Conservation (phyloP, 371 early-diverging fungal genomes). For the Dichotomocladium elegans region DNA sequence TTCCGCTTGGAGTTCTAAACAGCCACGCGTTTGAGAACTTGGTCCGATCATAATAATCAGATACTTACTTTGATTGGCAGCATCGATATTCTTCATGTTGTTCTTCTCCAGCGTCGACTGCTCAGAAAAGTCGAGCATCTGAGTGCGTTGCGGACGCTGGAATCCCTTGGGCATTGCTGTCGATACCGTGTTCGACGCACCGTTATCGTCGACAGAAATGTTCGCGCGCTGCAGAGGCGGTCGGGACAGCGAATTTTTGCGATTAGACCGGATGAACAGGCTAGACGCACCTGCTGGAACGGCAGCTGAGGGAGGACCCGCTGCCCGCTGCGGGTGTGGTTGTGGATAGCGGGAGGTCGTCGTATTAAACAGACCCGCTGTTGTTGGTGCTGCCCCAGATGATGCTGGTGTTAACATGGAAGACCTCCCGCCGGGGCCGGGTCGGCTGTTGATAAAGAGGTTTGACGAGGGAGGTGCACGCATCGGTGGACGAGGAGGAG, state of each 20-base stretch:
- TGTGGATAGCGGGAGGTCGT: too few species aligned
- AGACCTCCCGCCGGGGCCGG: too few species aligned
- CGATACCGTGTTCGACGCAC: too few species aligned
- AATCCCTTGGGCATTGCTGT: conserved; percentile 10
- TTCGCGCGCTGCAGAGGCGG: too few species aligned
- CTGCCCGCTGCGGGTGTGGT: not conserved
- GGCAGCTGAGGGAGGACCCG: not conserved
- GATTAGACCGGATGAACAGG: conserved; percentile 6
- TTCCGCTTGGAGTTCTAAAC: conserved; percentile 7
- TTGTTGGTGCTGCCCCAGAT: too few species aligned
- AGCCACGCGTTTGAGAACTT: not conserved
- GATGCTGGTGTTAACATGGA: too few species aligned
- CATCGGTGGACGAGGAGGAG: not conserved
- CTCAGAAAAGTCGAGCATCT: conserved; percentile 17
- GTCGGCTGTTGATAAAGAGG: not conserved
- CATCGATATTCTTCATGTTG: conserved; percentile 3
- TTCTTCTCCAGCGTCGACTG: conserved; percentile 8
- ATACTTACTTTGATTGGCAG: conserved; percentile 8
- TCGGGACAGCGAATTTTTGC: not conserved
- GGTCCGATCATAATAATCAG: not conserved
- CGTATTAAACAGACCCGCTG: too few species aligned
- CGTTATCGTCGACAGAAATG: too few species aligned
- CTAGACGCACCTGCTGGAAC: not conserved
- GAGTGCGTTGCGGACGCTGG: conserved; percentile 12
- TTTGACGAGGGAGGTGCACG: not conserved